Evolutionary conservation across 495 filamentous ascomycete species (phyloP), one percentile per base, ranked within the genome.

Genomic region (Penicillium cataractarum): DNA sequence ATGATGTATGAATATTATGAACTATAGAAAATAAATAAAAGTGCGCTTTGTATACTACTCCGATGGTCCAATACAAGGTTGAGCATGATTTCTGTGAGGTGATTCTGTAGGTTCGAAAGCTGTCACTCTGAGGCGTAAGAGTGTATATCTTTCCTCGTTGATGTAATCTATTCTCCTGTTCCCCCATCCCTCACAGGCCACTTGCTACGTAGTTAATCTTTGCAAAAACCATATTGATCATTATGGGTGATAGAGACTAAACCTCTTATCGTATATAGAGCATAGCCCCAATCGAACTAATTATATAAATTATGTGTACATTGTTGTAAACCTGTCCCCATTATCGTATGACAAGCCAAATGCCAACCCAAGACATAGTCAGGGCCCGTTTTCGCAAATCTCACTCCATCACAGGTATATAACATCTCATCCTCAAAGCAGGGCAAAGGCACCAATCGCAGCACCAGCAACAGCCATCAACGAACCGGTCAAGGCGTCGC

Each of bases 361-460:
- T 4, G n/a, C 15, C 3, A 4, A 40, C 12, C 37, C 27, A 2
- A 44, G 1, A 10, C 32, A 29, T 19, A n/a, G 39, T 33, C 24
- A 15, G 32, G 21, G 7, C 21, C 46, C 12, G 6, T 49, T 48
- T 44, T 22, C 19, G 29, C 19, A 1, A 10, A 33, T 10, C 32
- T 6, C 32, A 6, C 32, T 4, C 4, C 8, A 7, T 33, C 32
- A 10, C 32, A 33, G 32, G 32, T 10, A 33, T 33, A 33, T 33
- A 4, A 57, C 39, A 6, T 46, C 35, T 29, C 24, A 19, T 31
- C 6, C 44, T 51, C 64, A 70, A n/a, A 67, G 21, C 27, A 70
- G 22, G 29, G 58, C 48, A 32, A 70, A 22, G 40, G 64, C 64
- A 44, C 67, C 67, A 37, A 81, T 78, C 66, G 75, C 79, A 57